Evolutionary conservation across 2,329 filamentous ascomycete species (phyloP).

Genomic region (Aureobasidium sp.): DNA sequence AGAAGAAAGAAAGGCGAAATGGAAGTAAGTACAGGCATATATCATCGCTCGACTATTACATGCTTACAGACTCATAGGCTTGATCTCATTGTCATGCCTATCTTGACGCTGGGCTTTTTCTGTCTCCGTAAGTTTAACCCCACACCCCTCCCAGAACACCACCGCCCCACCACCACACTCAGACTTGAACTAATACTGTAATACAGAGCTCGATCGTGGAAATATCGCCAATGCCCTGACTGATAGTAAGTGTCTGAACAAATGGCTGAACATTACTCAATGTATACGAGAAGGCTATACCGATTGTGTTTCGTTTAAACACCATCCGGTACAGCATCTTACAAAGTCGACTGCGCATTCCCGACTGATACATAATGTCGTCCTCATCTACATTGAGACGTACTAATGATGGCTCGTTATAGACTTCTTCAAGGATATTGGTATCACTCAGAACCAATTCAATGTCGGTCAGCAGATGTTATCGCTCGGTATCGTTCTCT

Average conservation of each 20-base stretch:
- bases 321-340: too few relatives aligned
- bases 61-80: slow-evolving; percentile 26
- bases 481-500: slow-evolving; percentile 37
- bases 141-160: too few relatives aligned
- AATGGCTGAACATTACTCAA: too few relatives aligned
- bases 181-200: background rate
- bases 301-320: too few relatives aligned
- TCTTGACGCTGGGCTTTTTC: slow-evolving; percentile 38
- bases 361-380: too few relatives aligned
- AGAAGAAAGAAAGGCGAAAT: slow-evolving; percentile 34
- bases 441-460: slow-evolving; percentile 36
- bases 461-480: slow-evolving; percentile 39
- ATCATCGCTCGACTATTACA: background rate
- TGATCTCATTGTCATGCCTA: slow-evolving; percentile 36
- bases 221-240: slow-evolving; percentile 38
- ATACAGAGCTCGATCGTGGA: slow-evolving; percentile 32
- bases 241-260: too few relatives aligned
- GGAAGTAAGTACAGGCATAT: slow-evolving; percentile 30
- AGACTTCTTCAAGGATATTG: slow-evolving; percentile 35
- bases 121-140: slow-evolving; percentile 31
- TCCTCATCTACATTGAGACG: too few relatives aligned
- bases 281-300: too few relatives aligned
- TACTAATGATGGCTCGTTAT: too few relatives aligned
- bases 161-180: too few relatives aligned
- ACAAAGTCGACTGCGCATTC: too few relatives aligned